Evolutionary conservation across 768 basidiomycete genomes (phyloP).

Genomic region (Termitomyces titanicus): DNA sequence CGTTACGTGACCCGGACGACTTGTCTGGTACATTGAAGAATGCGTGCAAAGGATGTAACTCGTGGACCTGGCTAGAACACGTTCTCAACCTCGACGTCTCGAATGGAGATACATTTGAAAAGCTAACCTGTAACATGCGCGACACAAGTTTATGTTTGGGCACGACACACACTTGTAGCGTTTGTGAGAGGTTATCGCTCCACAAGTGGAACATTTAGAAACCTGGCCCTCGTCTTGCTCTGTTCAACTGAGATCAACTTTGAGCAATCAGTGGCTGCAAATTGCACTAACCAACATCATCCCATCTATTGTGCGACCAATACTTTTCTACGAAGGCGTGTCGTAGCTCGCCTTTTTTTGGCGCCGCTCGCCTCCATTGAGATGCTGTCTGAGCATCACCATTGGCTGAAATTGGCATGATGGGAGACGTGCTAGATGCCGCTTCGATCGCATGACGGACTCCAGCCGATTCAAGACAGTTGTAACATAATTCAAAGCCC

Average conservation of each 20-base stretch:
- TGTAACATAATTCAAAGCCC: conserved; percentile 84
- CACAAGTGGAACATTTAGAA: conserved; percentile 80
- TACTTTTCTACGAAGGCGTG: conserved; percentile 87
- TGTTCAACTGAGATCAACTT: conserved; percentile 12
- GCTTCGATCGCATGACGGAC: conserved; percentile 72
- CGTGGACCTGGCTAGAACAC: conserved; percentile 72
- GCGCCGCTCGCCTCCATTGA: conserved; percentile 65
- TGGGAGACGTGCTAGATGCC: conserved; percentile 45
- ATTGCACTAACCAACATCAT: conserved; percentile 71
- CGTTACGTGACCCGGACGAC: conserved; percentile 35
- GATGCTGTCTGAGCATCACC: conserved; percentile 51
- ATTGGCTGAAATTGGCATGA: conserved; percentile 40
- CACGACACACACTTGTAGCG: conserved; percentile 88
- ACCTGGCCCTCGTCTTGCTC: conserved; percentile 68
- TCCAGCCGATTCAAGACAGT: conserved; percentile 76
- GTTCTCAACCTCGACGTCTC: background rate
- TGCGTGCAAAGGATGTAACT: conserved; percentile 85
- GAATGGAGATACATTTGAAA: background rate
- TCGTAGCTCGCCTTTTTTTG: conserved; percentile 73
- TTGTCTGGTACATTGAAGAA: conserved; percentile 81
- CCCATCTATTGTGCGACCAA: conserved; percentile 84
- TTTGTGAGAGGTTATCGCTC: conserved; percentile 50
- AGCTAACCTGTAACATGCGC: conserved; percentile 74
- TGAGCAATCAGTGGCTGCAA: background rate
- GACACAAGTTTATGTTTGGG: conserved; percentile 74